Conservation (phyloP, 1,284 basidiomycete genomes). For the Fistulinella cinereoalba region DNA sequence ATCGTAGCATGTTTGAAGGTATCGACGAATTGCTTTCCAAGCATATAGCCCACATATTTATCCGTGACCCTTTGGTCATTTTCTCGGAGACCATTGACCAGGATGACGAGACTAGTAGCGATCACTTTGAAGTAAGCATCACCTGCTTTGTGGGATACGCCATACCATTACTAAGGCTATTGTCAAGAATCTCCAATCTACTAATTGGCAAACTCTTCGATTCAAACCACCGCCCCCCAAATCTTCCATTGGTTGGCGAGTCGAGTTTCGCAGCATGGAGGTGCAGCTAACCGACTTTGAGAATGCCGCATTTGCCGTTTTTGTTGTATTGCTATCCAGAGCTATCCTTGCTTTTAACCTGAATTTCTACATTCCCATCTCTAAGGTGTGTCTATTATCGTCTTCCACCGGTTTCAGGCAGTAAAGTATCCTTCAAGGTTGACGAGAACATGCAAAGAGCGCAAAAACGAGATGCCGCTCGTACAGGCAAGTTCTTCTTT, state of each 20-base stretch:
- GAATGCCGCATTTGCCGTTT: slow-evolving; percentile 95
- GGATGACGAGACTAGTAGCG: slow-evolving; percentile 83
- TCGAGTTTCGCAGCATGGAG: slow-evolving; percentile 99
- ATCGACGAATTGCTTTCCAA: slow-evolving; percentile 87
- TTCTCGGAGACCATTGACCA: slow-evolving; percentile 94
- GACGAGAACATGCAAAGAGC: slow-evolving; percentile 96
- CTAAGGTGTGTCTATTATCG: slow-evolving; percentile 62
- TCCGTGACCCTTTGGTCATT: slow-evolving; percentile 94
- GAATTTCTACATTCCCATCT: slow-evolving; percentile 97
- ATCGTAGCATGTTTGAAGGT: slow-evolving; percentile 45
- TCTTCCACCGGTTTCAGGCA: not conserved
- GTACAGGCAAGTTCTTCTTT: slow-evolving; percentile 83
- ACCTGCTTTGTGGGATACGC: not conserved
- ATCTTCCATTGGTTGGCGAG: slow-evolving; percentile 94
- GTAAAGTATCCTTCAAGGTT: slow-evolving; percentile 54
- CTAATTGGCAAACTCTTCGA: slow-evolving; percentile 98
- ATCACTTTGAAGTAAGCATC: slow-evolving; percentile 87
- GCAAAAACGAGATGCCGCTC: slow-evolving; percentile 80
- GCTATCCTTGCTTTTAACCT: slow-evolving; percentile 90
- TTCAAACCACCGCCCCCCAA: slow-evolving; percentile 97
- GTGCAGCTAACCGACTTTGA: slow-evolving; percentile 99
- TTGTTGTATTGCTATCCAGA: slow-evolving; percentile 90
- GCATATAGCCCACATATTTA: slow-evolving; percentile 95
- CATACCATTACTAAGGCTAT: slow-evolving; percentile 10
- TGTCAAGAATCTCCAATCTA: slow-evolving; percentile 91